Percentiles rank a stretch among this genome's conserved stretches.
Conservation (phyloP, 2,329 filamentous ascomycete genomes). For the Fusarium mundagurra region DNA sequence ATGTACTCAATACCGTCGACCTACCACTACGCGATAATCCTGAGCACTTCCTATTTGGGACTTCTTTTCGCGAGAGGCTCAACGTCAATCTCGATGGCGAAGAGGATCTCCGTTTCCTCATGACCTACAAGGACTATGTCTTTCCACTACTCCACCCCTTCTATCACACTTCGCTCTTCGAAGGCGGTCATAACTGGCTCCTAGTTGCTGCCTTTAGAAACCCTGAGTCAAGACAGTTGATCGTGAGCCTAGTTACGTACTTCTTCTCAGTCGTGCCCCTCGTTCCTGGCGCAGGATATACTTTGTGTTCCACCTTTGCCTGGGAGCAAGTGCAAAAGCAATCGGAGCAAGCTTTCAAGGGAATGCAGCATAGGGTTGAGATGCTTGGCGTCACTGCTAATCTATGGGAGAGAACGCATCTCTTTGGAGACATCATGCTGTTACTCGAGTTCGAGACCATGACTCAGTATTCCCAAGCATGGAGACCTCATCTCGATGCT, state of each 20-base stretch:
- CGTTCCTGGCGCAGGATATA: not conserved
- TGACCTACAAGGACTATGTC: constrained; percentile 46
- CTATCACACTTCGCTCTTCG: constrained; percentile 59
- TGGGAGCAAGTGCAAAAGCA: constrained; percentile 6
- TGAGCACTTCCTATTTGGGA: not conserved
- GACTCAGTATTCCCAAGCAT: not conserved
- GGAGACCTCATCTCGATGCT: not conserved
- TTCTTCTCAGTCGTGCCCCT: constrained; percentile 9
- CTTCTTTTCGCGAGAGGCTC: not conserved
- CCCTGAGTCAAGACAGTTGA: constrained; percentile 60
- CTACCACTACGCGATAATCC: not conserved
- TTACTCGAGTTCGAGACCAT: constrained; percentile 10
- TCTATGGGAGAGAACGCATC: not conserved
- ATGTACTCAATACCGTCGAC: not conserved
- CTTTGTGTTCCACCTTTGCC: not conserved
- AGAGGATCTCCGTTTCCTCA: constrained; percentile 8
- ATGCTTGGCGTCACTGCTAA: not conserved
- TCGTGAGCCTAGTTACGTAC: constrained; percentile 48
- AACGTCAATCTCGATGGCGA: not conserved
- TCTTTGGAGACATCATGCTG: not conserved
- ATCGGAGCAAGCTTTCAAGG: not conserved
- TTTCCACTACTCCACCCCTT: constrained; percentile 66
- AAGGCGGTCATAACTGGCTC: constrained; percentile 63
- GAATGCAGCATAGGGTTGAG: not conserved
- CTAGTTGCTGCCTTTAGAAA: constrained; percentile 60